A percentile compares a stretch with the other conserved stretches of the same genome.
Conservation (phyloP, 176 grass and related monocot species). For the Paspalum vaginatum region DNA sequence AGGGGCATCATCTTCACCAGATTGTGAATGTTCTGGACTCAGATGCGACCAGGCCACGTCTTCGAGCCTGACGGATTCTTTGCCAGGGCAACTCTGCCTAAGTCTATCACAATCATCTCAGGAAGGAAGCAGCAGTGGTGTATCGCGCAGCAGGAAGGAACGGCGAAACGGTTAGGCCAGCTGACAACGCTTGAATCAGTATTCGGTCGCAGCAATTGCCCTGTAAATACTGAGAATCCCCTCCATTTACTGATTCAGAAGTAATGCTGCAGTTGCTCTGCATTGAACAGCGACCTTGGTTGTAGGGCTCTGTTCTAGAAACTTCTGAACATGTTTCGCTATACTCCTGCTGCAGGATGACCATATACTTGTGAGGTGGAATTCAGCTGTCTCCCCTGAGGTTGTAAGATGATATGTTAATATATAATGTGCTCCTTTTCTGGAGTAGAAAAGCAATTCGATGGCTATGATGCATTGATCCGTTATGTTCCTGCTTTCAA, state of each 20-base stretch:
- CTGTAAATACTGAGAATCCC: constrained; percentile 46
- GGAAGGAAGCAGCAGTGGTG: constrained; percentile 34
- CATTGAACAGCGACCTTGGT: constrained; percentile 6
- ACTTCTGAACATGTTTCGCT: background rate
- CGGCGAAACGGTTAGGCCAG: background rate
- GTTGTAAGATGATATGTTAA: background rate
- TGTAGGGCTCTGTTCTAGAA: constrained; percentile 3
- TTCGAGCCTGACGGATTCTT: constrained; percentile 38
- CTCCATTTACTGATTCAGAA: background rate
- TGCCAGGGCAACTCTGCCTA: constrained; percentile 54
- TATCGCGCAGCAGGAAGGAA: constrained; percentile 19
- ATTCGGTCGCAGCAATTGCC: background rate
- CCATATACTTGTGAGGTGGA: constrained; percentile 5
- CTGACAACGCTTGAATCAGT: constrained; percentile 1
- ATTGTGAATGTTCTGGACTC: background rate
- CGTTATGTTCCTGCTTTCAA: background rate
- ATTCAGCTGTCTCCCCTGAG: background rate
- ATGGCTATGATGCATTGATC: constrained; percentile 3
- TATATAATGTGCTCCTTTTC: background rate
- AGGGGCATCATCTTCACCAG: constrained; percentile 15
- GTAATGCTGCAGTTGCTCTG: background rate
- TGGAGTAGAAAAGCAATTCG: background rate
- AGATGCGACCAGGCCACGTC: constrained; percentile 40
- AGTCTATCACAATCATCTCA: constrained; percentile 51
- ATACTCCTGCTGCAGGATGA: constrained; percentile 9